phyloP scores from a whole-genome alignment of 169 alveolate genomes.

The Cryptosporidium ubiquitum region DNA sequence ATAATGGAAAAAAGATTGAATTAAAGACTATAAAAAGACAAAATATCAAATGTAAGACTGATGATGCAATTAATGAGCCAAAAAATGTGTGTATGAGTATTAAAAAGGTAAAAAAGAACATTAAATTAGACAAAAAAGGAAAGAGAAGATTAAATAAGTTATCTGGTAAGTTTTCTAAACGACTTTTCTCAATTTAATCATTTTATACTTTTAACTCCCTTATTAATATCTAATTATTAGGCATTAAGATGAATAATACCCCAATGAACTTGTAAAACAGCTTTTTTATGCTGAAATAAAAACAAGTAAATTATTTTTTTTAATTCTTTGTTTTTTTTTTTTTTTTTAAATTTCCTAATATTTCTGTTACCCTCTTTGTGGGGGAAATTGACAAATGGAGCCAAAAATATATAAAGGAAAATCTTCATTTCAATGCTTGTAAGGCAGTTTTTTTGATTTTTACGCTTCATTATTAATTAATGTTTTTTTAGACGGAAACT shows the following conservation, averaged over 20 bases:
- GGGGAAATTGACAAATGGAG: background rate
- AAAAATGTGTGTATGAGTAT: conserved; percentile 22
- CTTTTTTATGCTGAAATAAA: background rate
- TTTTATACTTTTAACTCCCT: too few relatives aligned
- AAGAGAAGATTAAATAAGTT: conserved; percentile 32
- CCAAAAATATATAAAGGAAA: background rate
- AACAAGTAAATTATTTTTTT: background rate
- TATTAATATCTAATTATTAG: background rate
- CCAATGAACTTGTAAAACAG: background rate
- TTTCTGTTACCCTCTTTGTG: background rate
- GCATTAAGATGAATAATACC: conserved; percentile 20
- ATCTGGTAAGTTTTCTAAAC: conserved; percentile 27
- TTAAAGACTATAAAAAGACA: background rate
- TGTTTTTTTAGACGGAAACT: background rate
- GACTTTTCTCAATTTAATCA: background rate
- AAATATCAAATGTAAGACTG: background rate
- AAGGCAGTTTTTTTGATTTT: background rate
- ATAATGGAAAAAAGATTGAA: background rate
- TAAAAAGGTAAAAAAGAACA: conserved; percentile 24
- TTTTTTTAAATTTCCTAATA: background rate
- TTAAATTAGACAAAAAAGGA: conserved; percentile 47
- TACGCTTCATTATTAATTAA: background rate
- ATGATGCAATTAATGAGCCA: background rate
- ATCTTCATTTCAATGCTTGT: background rate
- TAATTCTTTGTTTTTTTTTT: background rate